A percentile compares a stretch with the other conserved stretches of the same genome.
Evolutionary conservation across 2,329 filamentous ascomycete genomes (phyloP).

Genomic region (Pseudophaeomoniella oleicola): DNA sequence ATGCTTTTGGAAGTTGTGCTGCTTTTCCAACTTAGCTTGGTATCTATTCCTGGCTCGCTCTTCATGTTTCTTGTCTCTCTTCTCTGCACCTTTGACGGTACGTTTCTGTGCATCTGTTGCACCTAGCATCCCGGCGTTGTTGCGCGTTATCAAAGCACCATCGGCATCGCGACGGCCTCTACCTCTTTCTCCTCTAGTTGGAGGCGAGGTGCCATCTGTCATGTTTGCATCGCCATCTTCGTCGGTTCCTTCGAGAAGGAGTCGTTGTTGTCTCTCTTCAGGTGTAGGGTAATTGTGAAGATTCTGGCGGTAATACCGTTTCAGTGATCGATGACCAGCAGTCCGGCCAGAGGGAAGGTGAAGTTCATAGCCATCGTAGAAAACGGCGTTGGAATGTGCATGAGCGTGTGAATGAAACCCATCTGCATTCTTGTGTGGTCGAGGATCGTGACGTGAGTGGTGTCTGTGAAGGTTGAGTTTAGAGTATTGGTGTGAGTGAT

Average conservation of each 20-base stretch:
- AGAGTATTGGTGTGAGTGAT: conserved; percentile 56
- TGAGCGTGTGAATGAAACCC: conserved; percentile 75
- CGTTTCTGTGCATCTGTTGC: conserved; percentile 63
- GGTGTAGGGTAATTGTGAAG: conserved; percentile 67
- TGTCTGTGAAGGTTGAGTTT: conserved; percentile 59
- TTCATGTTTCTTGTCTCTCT: conserved; percentile 52
- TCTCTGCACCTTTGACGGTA: conserved; percentile 51
- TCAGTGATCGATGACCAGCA: conserved; percentile 77
- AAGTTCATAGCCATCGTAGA: conserved; percentile 85
- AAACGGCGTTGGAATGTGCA: conserved; percentile 59
- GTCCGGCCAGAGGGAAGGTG: conserved; percentile 81
- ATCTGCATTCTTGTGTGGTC: conserved; percentile 59
- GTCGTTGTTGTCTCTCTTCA: conserved; percentile 41
- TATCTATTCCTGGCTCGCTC: conserved; percentile 47
- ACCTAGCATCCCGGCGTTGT: conserved; percentile 66
- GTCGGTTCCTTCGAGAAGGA: conserved; percentile 33
- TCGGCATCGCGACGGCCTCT: conserved; percentile 21
- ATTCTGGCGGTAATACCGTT: conserved; percentile 86
- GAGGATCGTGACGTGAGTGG: conserved; percentile 56
- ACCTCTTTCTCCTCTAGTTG: conserved; percentile 5
- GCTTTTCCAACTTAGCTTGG: conserved; percentile 57
- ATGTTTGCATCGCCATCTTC: conserved; percentile 33
- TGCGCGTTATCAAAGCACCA: conserved; percentile 48
- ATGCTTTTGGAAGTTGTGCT: conserved; percentile 64
- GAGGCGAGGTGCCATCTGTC: conserved; percentile 8